Evolutionary conservation across 2,329 filamentous ascomycete genomes (phyloP).

Genomic region (Botryotinia narcissicola): DNA sequence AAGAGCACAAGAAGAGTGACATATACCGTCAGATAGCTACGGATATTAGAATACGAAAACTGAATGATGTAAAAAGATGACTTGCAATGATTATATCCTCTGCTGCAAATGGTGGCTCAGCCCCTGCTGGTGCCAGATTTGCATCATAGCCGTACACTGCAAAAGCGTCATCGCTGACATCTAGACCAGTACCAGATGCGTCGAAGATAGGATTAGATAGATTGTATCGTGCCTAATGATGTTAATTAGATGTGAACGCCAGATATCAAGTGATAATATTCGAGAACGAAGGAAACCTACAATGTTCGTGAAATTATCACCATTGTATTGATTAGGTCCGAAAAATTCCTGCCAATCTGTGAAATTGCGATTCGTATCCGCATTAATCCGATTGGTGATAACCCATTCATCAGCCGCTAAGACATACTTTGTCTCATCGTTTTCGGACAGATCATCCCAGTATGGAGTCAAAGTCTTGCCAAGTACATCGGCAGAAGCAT

Average conservation of each 20-base stretch:
- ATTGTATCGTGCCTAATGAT: conserved; percentile 31
- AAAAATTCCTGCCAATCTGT: conserved; percentile 29
- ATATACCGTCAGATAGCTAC: conserved; percentile 55
- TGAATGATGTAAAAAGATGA: not conserved
- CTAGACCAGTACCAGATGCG: conserved; percentile 21
- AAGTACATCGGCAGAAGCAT: conserved; percentile 28
- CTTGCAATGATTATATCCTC: conserved; percentile 43
- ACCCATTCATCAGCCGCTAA: conserved; percentile 31
- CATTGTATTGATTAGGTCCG: conserved; percentile 26
- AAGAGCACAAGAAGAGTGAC: conserved; percentile 57
- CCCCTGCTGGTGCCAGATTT: conserved; percentile 27
- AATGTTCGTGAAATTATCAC: conserved; percentile 29
- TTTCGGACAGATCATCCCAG: conserved; percentile 26
- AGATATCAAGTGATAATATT: not conserved
- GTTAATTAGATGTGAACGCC: not conserved
- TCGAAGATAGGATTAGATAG: conserved; percentile 30
- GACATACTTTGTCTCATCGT: conserved; percentile 24
- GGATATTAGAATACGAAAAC: conserved; percentile 37
- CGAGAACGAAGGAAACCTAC: conserved; percentile 20
- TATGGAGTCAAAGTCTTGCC: conserved; percentile 27
- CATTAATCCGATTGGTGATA: conserved; percentile 26
- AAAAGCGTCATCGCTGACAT: conserved; percentile 28
- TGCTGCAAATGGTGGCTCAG: conserved; percentile 39
- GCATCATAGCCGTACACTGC: conserved; percentile 36
- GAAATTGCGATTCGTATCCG: conserved; percentile 28